Conservation (phyloP, 176 grass and related monocot species). For the Thalia dealbata region DNA sequence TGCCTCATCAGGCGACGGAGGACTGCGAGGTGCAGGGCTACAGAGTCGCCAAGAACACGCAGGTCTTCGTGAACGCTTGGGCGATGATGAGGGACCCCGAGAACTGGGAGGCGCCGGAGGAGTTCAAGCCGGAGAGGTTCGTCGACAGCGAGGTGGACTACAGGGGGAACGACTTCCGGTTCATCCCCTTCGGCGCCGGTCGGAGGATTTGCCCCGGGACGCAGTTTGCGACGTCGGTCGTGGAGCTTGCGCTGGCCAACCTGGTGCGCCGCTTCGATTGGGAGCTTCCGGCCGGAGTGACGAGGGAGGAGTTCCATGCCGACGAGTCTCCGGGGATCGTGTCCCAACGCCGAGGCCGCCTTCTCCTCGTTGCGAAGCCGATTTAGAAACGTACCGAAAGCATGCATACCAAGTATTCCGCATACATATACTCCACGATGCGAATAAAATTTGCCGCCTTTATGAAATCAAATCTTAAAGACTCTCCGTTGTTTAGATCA, state of each 20-base stretch:
- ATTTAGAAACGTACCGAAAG: too few species aligned
- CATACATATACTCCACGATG: too few species aligned
- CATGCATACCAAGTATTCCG: too few species aligned
- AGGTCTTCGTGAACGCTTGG: constrained; percentile 41
- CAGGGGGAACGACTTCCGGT: constrained; percentile 31
- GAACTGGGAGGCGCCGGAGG: constrained; percentile 32
- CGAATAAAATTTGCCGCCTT: too few species aligned
- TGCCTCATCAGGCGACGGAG: constrained; percentile 30
- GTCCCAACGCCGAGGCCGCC: neutral
- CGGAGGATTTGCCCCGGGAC: constrained; percentile 44
- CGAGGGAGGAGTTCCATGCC: neutral
- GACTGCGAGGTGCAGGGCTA: constrained; percentile 13
- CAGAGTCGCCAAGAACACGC: constrained; percentile 13
- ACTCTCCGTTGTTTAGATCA: too few species aligned
- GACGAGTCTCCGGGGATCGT: neutral
- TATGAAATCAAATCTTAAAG: too few species aligned
- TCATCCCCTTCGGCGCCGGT: constrained; percentile 48
- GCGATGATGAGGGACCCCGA: constrained; percentile 29
- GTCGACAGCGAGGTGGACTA: constrained; percentile 11
- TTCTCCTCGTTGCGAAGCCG: neutral
- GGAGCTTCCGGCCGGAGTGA: neutral
- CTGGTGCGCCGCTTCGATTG: neutral
- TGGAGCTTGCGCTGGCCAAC: neutral
- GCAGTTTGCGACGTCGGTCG: constrained; percentile 10
- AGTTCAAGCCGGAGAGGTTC: constrained; percentile 43